A percentile compares a stretch with the other conserved stretches of the same genome.
These are phyloP conservation scores for Sugiyamaella chiloensis DNA, from an alignment of 805 yeast species.

Conservation along the genomic window DNA sequence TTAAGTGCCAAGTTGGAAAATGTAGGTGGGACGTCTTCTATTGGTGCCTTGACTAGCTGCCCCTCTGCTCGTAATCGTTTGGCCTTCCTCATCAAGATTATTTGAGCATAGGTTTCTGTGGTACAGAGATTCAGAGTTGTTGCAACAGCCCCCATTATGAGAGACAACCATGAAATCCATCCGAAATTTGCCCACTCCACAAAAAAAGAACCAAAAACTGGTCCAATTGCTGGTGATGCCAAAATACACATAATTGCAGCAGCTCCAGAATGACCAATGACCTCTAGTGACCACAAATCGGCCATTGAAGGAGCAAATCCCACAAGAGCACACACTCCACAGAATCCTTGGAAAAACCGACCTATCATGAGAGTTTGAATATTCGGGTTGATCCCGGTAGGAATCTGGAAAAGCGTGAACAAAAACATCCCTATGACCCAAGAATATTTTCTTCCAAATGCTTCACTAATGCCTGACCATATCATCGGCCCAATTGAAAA, in stretches of 20 bases:
- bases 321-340: slow-evolving; percentile 46
- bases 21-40: slow-evolving; percentile 18
- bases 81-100: slow-evolving; percentile 9
- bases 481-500: slow-evolving; percentile 64
- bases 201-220: slow-evolving; percentile 44
- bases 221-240: slow-evolving; percentile 36
- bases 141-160: slow-evolving; percentile 30
- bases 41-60: slow-evolving; percentile 9
- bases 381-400: slow-evolving; percentile 11
- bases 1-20: slow-evolving; percentile 39
- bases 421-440: slow-evolving; percentile 3
- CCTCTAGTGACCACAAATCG: slow-evolving; percentile 42
- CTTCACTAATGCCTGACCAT: slow-evolving; percentile 48
- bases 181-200: slow-evolving; percentile 47
- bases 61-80: slow-evolving; percentile 6
- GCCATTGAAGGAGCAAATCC: slow-evolving; percentile 48
- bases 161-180: slow-evolving; percentile 46
- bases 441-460: slow-evolving; percentile 9
- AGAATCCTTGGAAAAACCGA: slow-evolving; percentile 10
- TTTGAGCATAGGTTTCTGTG: slow-evolving; percentile 10
- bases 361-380: slow-evolving; percentile 9
- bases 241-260: slow-evolving; percentile 42
- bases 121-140: neutral
- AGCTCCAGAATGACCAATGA: slow-evolving; percentile 45
- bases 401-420: slow-evolving; percentile 9